Base-by-base conservation (phyloP, 2,329 filamentous ascomycete species). In the Neospermospora avenae region DNA sequence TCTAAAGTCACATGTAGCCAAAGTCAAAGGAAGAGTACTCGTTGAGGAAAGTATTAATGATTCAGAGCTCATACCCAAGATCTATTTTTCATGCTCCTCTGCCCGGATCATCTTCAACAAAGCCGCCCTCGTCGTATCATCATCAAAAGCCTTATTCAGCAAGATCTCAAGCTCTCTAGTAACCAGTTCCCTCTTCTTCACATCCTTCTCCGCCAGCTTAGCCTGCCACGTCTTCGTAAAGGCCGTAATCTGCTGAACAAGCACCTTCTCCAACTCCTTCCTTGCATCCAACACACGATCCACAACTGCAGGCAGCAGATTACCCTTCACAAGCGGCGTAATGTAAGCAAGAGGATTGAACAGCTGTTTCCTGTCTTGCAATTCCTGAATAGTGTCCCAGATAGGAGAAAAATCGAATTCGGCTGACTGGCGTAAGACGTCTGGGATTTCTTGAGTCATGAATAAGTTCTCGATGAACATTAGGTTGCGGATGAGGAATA, bases 391-490 rank as follows among this genome's bases (percentile, higher is more conserved):
- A 0, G 83, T 83, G 55, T 86, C 83, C 84, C 84, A 87, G 42
- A 88, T 86, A 63, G 83, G 83, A 16, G 80, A 76, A 68, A 88
- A 87, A 68, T 88, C 84, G 67, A 86, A 83, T 77, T 77, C 76
- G 16, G 76, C 72, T 6, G 76, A 74, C 46, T 82, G 78, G 58
- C 81, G 81, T 61, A 84, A 78, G 16, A 67, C 81, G 65, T 87
- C 84, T 55, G 84, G 93, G 66, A 99, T 97, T 76, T 99, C 95
- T 63, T 99, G 92, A 10, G 93, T 93, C 25, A 99, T 87, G 55
- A 99, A 89, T 73, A 97, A 91, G 72, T 97, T 96, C 75, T 98
- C 98, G 55, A 99, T 84, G 53, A 97, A 88, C 53, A 99, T 87
- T 1, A 99, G 82, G 72, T 99, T 96, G 68, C 93, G 95, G 69